A percentile compares a stretch with the other conserved stretches of the same genome.
Conservation (phyloP, 768 basidiomycete species). For the Lyophyllum shimeji region DNA sequence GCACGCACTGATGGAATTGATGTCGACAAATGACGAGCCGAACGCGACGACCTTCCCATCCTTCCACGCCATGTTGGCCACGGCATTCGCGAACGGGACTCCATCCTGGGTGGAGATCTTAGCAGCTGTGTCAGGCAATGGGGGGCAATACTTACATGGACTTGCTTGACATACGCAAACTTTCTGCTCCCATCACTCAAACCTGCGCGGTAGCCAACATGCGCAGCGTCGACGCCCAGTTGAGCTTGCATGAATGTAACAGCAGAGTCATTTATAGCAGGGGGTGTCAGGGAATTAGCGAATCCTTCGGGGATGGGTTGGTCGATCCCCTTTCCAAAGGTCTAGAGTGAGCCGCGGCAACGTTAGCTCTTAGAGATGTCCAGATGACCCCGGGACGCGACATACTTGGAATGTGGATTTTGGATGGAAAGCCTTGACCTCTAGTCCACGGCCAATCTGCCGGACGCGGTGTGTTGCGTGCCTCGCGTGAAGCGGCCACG, state of each 20-base stretch:
- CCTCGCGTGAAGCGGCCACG: conserved; percentile 27
- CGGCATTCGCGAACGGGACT: conserved; percentile 33
- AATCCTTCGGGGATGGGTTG: conserved; percentile 16
- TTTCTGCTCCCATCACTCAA: conserved; percentile 18
- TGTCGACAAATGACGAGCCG: conserved; percentile 38
- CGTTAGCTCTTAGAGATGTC: neutral
- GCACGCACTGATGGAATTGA: conserved; percentile 25
- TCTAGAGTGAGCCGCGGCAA: conserved; percentile 9
- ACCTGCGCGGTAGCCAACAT: conserved; percentile 22
- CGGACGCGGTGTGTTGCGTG: conserved; percentile 31
- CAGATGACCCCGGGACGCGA: neutral
- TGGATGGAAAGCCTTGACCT: conserved; percentile 26
- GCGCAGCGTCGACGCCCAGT: conserved; percentile 20
- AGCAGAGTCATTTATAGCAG: conserved; percentile 27
- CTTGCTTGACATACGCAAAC: conserved; percentile 32
- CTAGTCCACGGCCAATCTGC: conserved; percentile 24
- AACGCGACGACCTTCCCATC: conserved; percentile 37
- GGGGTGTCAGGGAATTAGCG: conserved; percentile 15
- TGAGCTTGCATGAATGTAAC: conserved; percentile 27
- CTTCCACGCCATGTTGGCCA: conserved; percentile 43
- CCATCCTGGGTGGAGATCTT: conserved; percentile 19
- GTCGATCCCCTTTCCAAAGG: conserved; percentile 26
- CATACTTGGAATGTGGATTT: conserved; percentile 23
- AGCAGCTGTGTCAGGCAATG: neutral
- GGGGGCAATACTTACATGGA: conserved; percentile 19